Base-by-base conservation (phyloP, 345 rosid genomes). In the Camelina laxa region DNA sequence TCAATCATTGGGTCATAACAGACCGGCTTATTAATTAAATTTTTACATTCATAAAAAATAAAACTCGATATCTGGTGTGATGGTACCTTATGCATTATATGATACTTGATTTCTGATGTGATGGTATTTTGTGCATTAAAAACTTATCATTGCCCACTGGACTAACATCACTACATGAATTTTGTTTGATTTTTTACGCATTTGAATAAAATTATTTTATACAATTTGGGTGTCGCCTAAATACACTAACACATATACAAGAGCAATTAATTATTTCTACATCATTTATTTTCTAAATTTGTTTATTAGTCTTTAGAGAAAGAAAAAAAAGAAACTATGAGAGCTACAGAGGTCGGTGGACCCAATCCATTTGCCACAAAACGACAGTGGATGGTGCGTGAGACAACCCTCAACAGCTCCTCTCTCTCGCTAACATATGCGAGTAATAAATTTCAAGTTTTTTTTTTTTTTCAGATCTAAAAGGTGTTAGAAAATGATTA, bases 341-440 rank as follows among this genome's bases (percentile, higher is more conserved):
- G 70, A 82, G 77, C 78, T 81, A 80, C 78, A 70, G 84, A 77
- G 79, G 89, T 83, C 89, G 85, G 93, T 88, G 93, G 93, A 87
- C 91, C 91, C 93, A 85, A 88, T 84, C 86, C 91, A 85, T 53
- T 77, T 72, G 88, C 73, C 82, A 56, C 80, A 84, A 42, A 81
- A 80, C 85, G 91, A 85, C 93, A 85, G 73, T 45, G 85, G 67
- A 81, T 81, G 84, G 84, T 85, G 87, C 83, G 86, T 80, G 87
- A 86, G 84, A 74, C 84, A 77, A 80, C 88, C 83, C 81, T 85
- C 87, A 87, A 75, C 85, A 81, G 76, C 85, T 79, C 76, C 76
- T 56, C 55, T 77, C 81, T 72, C 78, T 65, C 80, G 56, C 75
- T 69, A 60, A 79, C 72, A 44, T 80, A 79, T 79, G 30, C 69